Evolutionary conservation across 805 yeast genomes (phyloP).

Genomic region (Lachancea meyersii): DNA sequence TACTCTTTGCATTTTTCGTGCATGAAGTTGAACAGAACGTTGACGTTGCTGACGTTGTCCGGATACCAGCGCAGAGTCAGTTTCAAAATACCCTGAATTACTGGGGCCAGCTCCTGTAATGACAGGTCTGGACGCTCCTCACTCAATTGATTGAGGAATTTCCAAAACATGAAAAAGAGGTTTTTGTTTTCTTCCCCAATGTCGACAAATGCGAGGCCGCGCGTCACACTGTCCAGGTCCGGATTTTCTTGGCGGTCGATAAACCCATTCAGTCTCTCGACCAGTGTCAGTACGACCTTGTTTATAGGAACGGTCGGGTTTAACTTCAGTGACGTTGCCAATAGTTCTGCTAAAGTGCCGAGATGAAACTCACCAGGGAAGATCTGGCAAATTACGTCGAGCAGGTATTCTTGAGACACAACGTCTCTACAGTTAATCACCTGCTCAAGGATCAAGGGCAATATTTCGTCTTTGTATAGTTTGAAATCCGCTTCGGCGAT

Average conservation of each 20-base stretch:
- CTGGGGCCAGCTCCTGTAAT: conserved; percentile 54
- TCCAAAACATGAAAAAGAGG: conserved; percentile 57
- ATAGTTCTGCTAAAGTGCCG: conserved; percentile 58
- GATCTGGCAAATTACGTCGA: conserved; percentile 88
- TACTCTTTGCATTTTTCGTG: conserved; percentile 35
- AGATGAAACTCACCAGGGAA: conserved; percentile 92
- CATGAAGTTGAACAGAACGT: conserved; percentile 55
- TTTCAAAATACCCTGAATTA: conserved; percentile 60
- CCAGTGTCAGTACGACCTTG: conserved; percentile 60
- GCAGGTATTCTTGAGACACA: conserved; percentile 84
- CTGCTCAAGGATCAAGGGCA: conserved; percentile 82
- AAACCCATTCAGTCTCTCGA: conserved; percentile 49
- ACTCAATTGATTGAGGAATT: conserved; percentile 50
- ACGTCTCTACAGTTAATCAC: conserved; percentile 87
- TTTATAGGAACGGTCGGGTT: conserved; percentile 66
- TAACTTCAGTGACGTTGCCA: conserved; percentile 59
- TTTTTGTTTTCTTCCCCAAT: conserved; percentile 8
- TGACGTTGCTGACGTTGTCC: conserved; percentile 50
- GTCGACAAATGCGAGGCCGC: neutral
- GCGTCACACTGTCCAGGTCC: conserved; percentile 8
- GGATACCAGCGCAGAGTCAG: conserved; percentile 65
- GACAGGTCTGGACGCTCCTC: conserved; percentile 60
- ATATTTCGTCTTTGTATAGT: conserved; percentile 43
- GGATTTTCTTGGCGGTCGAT: conserved; percentile 14
- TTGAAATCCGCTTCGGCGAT: conserved; percentile 63